Conservation (phyloP, 805 yeast species). For the Spencermartinsiella europaea region DNA sequence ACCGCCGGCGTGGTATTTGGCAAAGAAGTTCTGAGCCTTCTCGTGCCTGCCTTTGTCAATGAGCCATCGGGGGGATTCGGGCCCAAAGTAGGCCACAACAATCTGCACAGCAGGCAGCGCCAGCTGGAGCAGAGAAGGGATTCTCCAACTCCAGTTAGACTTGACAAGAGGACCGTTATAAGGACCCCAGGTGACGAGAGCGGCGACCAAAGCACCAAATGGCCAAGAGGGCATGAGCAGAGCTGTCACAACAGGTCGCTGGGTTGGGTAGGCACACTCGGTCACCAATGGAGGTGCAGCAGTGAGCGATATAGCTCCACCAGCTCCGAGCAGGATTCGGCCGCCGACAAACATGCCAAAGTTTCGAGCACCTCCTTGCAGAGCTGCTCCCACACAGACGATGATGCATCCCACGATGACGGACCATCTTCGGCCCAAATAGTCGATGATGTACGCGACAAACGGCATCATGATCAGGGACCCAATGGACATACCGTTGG, state of each 20-base stretch:
- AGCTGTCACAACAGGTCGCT: slow-evolving; percentile 57
- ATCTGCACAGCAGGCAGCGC: slow-evolving; percentile 55
- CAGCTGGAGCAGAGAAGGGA: slow-evolving; percentile 67
- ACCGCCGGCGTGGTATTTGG: slow-evolving; percentile 18
- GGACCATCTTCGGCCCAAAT: slow-evolving; percentile 56
- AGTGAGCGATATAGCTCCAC: slow-evolving; percentile 65
- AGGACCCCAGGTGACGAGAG: slow-evolving; percentile 55
- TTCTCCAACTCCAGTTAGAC: slow-evolving; percentile 53
- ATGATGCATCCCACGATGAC: slow-evolving; percentile 51
- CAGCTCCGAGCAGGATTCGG: slow-evolving; percentile 64
- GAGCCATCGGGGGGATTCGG: slow-evolving; percentile 40
- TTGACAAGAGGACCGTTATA: slow-evolving; percentile 42
- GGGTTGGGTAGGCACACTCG: slow-evolving; percentile 60
- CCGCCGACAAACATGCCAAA: slow-evolving; percentile 67
- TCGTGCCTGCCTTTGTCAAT: slow-evolving; percentile 45
- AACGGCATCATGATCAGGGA: slow-evolving; percentile 65
- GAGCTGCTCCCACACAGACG: slow-evolving; percentile 56
- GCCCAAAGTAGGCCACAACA: slow-evolving; percentile 34
- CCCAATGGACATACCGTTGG: slow-evolving; percentile 40
- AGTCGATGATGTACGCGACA: slow-evolving; percentile 55
- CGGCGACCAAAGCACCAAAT: slow-evolving; percentile 60
- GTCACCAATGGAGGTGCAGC: slow-evolving; percentile 70
- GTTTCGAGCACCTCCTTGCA: slow-evolving; percentile 34
- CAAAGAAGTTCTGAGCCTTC: slow-evolving; percentile 34
- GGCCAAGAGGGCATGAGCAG: slow-evolving; percentile 65